Evolutionary conservation across 306 rosid species (phyloP).

Genomic region (Sechiopsis laciniata): DNA sequence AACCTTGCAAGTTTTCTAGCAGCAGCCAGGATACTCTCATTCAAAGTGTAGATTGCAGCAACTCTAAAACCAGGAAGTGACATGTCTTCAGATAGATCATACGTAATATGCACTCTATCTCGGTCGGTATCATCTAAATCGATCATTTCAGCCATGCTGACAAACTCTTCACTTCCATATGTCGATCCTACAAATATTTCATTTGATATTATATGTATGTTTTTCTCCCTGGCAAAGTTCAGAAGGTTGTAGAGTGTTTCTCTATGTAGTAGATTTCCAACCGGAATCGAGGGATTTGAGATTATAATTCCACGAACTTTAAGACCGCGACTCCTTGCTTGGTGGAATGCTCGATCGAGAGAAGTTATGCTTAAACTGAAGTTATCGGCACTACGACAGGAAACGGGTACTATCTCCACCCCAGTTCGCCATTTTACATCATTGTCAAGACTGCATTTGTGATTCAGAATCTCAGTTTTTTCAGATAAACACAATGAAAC

Average conservation of each 20-base stretch:
- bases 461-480: constrained; percentile 32
- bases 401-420: constrained; percentile 65
- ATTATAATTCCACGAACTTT: constrained; percentile 79
- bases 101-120: constrained; percentile 76
- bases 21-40: constrained; percentile 55
- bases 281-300: constrained; percentile 72
- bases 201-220: constrained; percentile 74
- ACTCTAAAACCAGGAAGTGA: constrained; percentile 70
- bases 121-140: constrained; percentile 55
- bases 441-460: constrained; percentile 61
- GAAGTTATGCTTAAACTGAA: constrained; percentile 51
- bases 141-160: constrained; percentile 75
- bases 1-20: constrained; percentile 62
- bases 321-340: constrained; percentile 74
- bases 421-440: constrained; percentile 75
- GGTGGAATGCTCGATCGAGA: constrained; percentile 74
- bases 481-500: neutral
- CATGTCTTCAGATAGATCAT: constrained; percentile 67
- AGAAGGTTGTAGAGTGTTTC: constrained; percentile 61
- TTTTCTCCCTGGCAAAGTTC: constrained; percentile 88
- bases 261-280: constrained; percentile 53
- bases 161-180: constrained; percentile 48
- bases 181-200: constrained; percentile 63
- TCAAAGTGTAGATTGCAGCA: constrained; percentile 64
- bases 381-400: constrained; percentile 75